phyloP scores from a whole-genome alignment of 2,329 filamentous ascomycete species.

The Coleophoma eucalyptorum region DNA sequence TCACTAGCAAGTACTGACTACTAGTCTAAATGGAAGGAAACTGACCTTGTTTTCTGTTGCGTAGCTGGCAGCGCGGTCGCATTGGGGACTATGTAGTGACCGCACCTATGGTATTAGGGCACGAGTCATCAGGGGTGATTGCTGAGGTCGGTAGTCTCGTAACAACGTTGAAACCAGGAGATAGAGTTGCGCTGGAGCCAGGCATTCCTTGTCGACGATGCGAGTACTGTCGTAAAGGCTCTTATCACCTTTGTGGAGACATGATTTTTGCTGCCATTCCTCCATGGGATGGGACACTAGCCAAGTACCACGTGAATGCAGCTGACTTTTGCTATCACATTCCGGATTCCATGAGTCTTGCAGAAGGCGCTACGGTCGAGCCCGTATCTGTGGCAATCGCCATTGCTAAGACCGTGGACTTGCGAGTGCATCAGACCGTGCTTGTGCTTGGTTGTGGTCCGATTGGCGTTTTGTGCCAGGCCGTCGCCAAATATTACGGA shows the following conservation, averaged over 20 bases:
- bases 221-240: conserved; percentile 33
- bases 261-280: conserved; percentile 45
- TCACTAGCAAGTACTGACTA: too few relatives aligned
- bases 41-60: too few relatives aligned
- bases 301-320: conserved; percentile 41
- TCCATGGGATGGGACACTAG: conserved; percentile 42
- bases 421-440: conserved; percentile 35
- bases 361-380: conserved; percentile 48
- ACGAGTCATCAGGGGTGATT: conserved; percentile 38
- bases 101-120: conserved; percentile 40
- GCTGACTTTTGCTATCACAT: conserved; percentile 42
- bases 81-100: conserved; percentile 42
- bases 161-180: conserved; percentile 35
- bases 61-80: conserved; percentile 36
- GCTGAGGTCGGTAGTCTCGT: conserved; percentile 35
- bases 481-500: conserved; percentile 38
- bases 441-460: conserved; percentile 44
- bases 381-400: conserved; percentile 46
- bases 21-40: too few relatives aligned
- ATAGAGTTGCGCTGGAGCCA: conserved; percentile 42
- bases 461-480: conserved; percentile 40
- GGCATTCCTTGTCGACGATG: conserved; percentile 39
- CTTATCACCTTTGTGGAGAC: conserved; percentile 35
- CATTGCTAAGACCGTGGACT: conserved; percentile 35
- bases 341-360: conserved; percentile 37